Conservation (phyloP, 2,329 filamentous ascomycete genomes). For the Nannizziopsis barbatae region DNA sequence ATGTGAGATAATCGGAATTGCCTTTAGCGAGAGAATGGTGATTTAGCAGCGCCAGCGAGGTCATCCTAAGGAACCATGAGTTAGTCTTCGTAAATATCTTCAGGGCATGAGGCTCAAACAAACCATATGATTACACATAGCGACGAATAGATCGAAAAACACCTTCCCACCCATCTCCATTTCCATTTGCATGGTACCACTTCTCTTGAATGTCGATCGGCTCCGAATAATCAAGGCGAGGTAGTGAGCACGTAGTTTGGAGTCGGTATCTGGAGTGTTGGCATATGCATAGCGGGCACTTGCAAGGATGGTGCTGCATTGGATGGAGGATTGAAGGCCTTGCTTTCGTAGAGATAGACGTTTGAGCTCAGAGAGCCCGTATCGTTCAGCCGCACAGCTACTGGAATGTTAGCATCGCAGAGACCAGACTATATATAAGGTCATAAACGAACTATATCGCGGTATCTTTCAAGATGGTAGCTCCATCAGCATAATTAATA, state of each 20-base stretch:
- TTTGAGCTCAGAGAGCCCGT: conserved; percentile 73
- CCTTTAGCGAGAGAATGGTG: conserved; percentile 17
- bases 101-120: conserved; percentile 25
- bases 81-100: conserved; percentile 8
- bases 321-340: conserved; percentile 72
- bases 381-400: conserved; percentile 69
- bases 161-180: conserved; percentile 80
- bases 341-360: conserved; percentile 77
- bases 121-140: conserved; percentile 82
- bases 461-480: conserved; percentile 71
- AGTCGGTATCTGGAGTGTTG: conserved; percentile 79
- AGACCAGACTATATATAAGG: not conserved
- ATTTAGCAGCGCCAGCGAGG: conserved; percentile 16
- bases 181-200: conserved; percentile 89
- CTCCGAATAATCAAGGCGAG: conserved; percentile 84
- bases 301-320: conserved; percentile 71
- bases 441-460: conserved; percentile 55
- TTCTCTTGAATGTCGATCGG: conserved; percentile 79
- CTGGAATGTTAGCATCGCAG: not conserved
- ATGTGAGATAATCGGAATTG: not conserved
- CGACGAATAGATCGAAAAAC: conserved; percentile 90
- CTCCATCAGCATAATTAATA: conserved; percentile 53
- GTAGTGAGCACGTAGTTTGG: conserved; percentile 82
- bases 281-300: conserved; percentile 84
- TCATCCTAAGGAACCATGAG: conserved; percentile 20